Percentiles rank a stretch among this genome's conserved stretches.
Evolutionary conservation across 345 rosid genomes (phyloP).

Genomic region (Turnera subulata): DNA sequence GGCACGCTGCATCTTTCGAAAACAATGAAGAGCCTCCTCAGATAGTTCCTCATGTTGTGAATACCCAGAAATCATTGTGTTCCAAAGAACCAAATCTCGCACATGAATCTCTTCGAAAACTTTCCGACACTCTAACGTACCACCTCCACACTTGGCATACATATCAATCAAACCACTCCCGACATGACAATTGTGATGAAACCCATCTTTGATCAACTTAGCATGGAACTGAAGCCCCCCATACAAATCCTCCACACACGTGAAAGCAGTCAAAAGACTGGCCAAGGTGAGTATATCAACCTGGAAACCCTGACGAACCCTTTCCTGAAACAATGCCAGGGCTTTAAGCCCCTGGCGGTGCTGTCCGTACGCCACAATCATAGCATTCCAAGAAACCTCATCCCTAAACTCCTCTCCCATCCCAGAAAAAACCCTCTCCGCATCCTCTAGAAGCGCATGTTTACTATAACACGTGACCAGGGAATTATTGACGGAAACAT

Average conservation of each 20-base stretch:
- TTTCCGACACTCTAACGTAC: constrained; percentile 50
- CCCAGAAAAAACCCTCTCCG: constrained; percentile 50
- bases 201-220: constrained; percentile 60
- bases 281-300: constrained; percentile 81
- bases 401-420: constrained; percentile 53
- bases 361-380: constrained; percentile 88
- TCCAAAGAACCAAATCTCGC: constrained; percentile 83
- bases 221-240: constrained; percentile 84
- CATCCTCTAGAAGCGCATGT: constrained; percentile 59
- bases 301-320: constrained; percentile 46
- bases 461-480: constrained; percentile 64
- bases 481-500: constrained; percentile 69
- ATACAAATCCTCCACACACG: constrained; percentile 43
- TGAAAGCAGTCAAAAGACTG: constrained; percentile 71
- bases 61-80: constrained; percentile 85
- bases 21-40: constrained; percentile 65
- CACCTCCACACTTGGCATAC: constrained; percentile 69
- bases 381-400: constrained; percentile 92
- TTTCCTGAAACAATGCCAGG: constrained; percentile 58
- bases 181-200: constrained; percentile 65
- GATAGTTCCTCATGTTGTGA: constrained; percentile 59
- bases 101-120: constrained; percentile 59
- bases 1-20: constrained; percentile 48
- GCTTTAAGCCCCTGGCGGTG: constrained; percentile 66
- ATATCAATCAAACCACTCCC: constrained; percentile 90